Evolutionary conservation across 2,329 filamentous ascomycete species (phyloP), one percentile per base, ranked within the genome.

Genomic region (Claviceps cyperi): DNA sequence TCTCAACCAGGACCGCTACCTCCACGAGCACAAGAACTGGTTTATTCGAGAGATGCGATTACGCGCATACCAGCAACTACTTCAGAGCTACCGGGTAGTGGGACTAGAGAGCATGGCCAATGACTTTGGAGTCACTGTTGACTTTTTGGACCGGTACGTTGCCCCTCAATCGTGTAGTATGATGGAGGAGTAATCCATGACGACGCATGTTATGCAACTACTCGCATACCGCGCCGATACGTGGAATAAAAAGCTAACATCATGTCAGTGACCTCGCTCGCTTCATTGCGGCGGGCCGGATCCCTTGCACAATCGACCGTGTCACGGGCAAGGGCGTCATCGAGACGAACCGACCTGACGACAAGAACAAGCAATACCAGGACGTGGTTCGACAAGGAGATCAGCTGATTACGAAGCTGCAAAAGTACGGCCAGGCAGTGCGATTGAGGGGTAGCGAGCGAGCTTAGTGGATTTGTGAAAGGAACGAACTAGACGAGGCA

Each of bases 311-410:
- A 22, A 97, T 98, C 60, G 92, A 98, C 70, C 86, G 92, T 50
- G 92, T 98, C 56, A 87, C 90, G 52, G 92, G 91, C 57, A 92
- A 94, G 67, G 91, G 91, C 48, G 86, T 97, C 59, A 97, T 98
- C 61, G 92, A 97, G 77, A 98, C 92, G 43, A 96, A 96, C 72
- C 80, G 92, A 50, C 90, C 91, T 8, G 92, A 97, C 65, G 90
- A 95, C 73, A 98, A 98, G 82, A 97, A 97, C 77, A 96, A 95
- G 78, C 92, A 98, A 72, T 98, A 98, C 70, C 86, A 90, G 60
- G 92, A 98, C 60, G 89, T 97, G 38, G 89, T 98, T 54, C 92
- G 92, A 72, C 92, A 97, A 66, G 92, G 92, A 35, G 92, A 98
- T 68, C 86, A 94, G 69, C 77, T 98, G 55, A 97, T 98, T 66